A percentile compares a stretch with the other conserved stretches of the same genome.
These are phyloP conservation scores for Pythium insidiosum DNA, from an alignment of 352 stramenopile species.

Conservation along the genomic window DNA sequence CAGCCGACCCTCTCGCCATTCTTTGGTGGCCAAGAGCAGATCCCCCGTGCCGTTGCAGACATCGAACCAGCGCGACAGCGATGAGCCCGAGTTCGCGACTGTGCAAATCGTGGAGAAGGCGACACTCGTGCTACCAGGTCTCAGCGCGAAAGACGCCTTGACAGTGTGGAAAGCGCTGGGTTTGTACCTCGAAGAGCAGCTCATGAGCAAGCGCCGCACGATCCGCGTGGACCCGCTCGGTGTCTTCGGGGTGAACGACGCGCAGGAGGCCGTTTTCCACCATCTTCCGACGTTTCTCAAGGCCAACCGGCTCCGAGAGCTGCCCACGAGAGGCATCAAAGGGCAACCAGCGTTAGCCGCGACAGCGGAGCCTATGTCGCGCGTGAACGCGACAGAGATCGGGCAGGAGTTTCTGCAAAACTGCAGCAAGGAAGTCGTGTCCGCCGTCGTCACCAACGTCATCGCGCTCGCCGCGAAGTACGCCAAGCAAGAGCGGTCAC, in stretches of 20 bases:
- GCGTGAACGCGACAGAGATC: constrained; percentile 19
- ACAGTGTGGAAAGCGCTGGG: constrained; percentile 33
- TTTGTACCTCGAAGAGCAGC: constrained; percentile 21
- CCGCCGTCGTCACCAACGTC: constrained; percentile 27
- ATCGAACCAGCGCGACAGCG: not conserved
- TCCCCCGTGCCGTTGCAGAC: no score
- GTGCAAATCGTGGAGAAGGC: constrained; percentile 32
- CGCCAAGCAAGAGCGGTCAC: constrained; percentile 28
- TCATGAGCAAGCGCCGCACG: constrained; percentile 14
- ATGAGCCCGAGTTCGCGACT: constrained; percentile 11
- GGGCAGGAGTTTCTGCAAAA: constrained; percentile 25
- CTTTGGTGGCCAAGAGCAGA: no score
- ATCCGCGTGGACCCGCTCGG: constrained; percentile 27
- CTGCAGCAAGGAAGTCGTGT: constrained; percentile 30
- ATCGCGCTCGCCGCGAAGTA: constrained; percentile 27
- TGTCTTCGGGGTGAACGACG: constrained; percentile 27
- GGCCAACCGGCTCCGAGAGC: constrained; percentile 32
- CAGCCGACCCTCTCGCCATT: no score
- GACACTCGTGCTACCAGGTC: constrained; percentile 21
- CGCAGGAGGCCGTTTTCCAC: constrained; percentile 26
- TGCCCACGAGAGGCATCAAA: constrained; percentile 8
- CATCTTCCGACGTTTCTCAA: constrained; percentile 32
- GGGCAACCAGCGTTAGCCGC: constrained; percentile 17
- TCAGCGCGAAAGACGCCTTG: constrained; percentile 21
- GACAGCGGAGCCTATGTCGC: constrained; percentile 10